Evolutionary conservation across 2,329 filamentous ascomycete genomes (phyloP).

Genomic region (Monosporascus sp.): DNA sequence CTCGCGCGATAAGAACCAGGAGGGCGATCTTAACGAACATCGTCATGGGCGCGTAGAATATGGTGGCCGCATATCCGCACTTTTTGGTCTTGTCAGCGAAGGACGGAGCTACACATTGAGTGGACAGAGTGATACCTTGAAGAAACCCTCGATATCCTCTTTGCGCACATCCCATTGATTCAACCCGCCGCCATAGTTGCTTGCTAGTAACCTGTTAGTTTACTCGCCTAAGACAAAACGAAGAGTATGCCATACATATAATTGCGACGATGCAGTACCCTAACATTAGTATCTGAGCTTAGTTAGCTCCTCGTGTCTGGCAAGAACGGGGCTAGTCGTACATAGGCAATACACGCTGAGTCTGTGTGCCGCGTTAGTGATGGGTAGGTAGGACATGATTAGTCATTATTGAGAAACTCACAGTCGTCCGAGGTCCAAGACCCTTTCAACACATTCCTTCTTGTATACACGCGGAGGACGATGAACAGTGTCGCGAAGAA

Average conservation of each 20-base stretch:
- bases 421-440: constrained; percentile 22
- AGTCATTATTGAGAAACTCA: constrained; percentile 7
- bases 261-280: constrained; percentile 21
- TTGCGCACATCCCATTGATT: constrained; percentile 29
- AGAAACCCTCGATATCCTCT: constrained; percentile 25
- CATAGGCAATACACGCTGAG: not conserved
- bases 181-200: constrained; percentile 30
- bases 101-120: not conserved
- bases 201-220: constrained; percentile 6
- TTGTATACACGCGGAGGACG: constrained; percentile 20
- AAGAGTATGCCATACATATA: constrained; percentile 13
- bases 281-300: constrained; percentile 20
- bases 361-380: not conserved
- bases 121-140: constrained; percentile 4
- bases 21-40: constrained; percentile 38
- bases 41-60: constrained; percentile 41
- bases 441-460: constrained; percentile 12
- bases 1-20: constrained; percentile 37
- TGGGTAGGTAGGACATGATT: not conserved
- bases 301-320: not conserved
- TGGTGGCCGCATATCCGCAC: constrained; percentile 37
- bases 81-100: constrained; percentile 8
- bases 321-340: not conserved
- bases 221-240: not conserved
- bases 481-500: constrained; percentile 22